Percentiles rank a stretch among this genome's conserved stretches.
phyloP scores from a whole-genome alignment of 2,329 filamentous ascomycete genomes.

The Cladosporium sp. region DNA sequence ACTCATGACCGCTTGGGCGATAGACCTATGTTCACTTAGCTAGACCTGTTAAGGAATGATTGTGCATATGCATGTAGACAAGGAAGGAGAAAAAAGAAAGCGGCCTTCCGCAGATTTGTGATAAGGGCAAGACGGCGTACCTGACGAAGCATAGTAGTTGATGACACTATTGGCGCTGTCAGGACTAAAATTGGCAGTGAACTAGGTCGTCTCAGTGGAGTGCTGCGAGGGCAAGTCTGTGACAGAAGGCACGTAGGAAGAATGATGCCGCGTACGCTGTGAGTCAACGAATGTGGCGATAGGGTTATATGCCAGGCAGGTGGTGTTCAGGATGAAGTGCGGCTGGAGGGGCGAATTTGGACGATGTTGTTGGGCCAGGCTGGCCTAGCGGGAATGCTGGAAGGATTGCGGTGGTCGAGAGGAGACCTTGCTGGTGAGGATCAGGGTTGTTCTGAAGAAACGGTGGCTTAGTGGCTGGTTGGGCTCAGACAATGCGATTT shows the following conservation, averaged over 20 bases:
- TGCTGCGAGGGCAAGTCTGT: background rate
- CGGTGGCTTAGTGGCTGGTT: background rate
- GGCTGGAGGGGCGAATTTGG: background rate
- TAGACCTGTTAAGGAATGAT: background rate
- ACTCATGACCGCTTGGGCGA: constrained; percentile 63
- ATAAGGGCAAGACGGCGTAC: constrained; percentile 49
- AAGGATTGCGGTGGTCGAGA: background rate
- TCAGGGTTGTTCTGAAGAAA: background rate
- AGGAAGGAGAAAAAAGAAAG: background rate
- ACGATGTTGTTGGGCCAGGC: background rate
- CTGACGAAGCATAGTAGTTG: constrained; percentile 80
- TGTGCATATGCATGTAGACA: background rate
- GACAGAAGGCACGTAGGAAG: background rate
- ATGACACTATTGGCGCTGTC: constrained; percentile 79
- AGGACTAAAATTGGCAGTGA: constrained; percentile 72
- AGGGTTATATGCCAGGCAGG: background rate
- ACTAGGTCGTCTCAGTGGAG: constrained; percentile 42
- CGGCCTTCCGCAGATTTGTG: background rate
- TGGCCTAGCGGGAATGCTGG: background rate
- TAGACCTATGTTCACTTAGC: constrained; percentile 66
- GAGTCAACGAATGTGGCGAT: background rate
- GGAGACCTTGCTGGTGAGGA: background rate
- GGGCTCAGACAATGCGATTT: constrained; percentile 1
- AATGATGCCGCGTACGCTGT: background rate
- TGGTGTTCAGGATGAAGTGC: background rate